Base-by-base conservation (phyloP, 805 yeast genomes). In the Barnettozyma vustinii region DNA sequence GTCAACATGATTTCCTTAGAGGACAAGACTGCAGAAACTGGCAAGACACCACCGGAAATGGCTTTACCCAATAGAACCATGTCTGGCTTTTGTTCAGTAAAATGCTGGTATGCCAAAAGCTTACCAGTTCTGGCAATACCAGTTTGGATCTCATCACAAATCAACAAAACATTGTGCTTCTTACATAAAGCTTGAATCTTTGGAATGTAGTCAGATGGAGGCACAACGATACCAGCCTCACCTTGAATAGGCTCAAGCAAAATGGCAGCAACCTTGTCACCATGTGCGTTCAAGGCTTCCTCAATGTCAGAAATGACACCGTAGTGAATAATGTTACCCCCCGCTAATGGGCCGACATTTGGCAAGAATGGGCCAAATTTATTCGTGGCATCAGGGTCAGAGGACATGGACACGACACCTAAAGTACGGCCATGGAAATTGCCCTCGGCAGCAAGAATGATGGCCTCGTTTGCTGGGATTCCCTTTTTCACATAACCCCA, bases 91-190 rank as follows among this genome's bases (percentile, higher is more conserved):
- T 87, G 85, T 50, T 68, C 68, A 52, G 73, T 74, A 52, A 84
- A 83, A 70, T 92, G 97, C 72, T 92, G 96, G 70, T 82, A 84
- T 67, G 97, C 89, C 53, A 92, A 77, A 78, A 92, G 76, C 73
- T 87, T 87, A 63, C 98, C 98, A 26, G 98, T 92, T 77, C 98
- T 84, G 44, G 96, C 98, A 66, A 92, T 81, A 70, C 98, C 98
- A 23, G 98, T 91, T 73, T 92, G 98, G 65, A 92, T 89, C 75
- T 92, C 98, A 67, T 92, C 98, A 64, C 96, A 89, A 69, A 92
- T 91, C 61, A 92, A 79, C 65, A 92, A 74, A 32, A 88, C 91
- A 61, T 92, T 90, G 76, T 91, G 75, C 69, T 89, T 71, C 60
- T 80, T 80, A 73, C 97, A 89, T 53, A 89, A 74, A 47, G 70